phyloP scores from a whole-genome alignment of 371 early-diverging fungal genomes.

The Mortierella sp. region DNA sequence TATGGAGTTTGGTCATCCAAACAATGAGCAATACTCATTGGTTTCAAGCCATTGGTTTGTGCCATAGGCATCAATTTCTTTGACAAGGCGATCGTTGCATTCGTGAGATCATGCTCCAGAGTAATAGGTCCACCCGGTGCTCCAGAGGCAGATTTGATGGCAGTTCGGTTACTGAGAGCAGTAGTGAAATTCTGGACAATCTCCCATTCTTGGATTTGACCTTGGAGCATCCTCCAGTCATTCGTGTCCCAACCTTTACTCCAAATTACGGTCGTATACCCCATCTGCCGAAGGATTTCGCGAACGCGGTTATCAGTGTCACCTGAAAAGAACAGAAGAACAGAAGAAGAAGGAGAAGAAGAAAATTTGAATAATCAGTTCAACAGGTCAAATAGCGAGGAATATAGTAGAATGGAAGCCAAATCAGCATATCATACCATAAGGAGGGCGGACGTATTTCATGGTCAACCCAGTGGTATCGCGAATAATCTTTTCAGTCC shows the following conservation, averaged over 20 bases:
- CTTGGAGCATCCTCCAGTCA: slow-evolving; percentile 54
- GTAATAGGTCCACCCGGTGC: slow-evolving; percentile 43
- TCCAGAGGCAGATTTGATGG: slow-evolving; percentile 22
- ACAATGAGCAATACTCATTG: slow-evolving; percentile 44
- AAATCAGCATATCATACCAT: slow-evolving; percentile 33
- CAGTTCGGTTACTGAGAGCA: background rate
- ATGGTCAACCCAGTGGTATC: slow-evolving; percentile 61
- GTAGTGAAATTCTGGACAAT: slow-evolving; percentile 23
- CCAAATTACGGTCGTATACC: slow-evolving; percentile 63
- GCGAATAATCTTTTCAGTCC: slow-evolving; percentile 74
- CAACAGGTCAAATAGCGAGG: no score
- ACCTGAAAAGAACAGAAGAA: slow-evolving; percentile 35
- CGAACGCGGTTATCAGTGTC: slow-evolving; percentile 77
- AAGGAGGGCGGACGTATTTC: slow-evolving; percentile 57
- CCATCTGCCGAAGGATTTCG: slow-evolving; percentile 65
- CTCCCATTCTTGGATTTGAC: slow-evolving; percentile 26
- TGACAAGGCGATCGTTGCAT: slow-evolving; percentile 32
- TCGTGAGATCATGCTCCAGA: slow-evolving; percentile 48
- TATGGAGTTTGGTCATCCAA: slow-evolving; percentile 28
- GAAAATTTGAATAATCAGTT: background rate
- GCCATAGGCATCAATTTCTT: slow-evolving; percentile 42
- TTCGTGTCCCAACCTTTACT: slow-evolving; percentile 54
- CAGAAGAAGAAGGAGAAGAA: background rate
- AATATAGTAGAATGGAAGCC: background rate
- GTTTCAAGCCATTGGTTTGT: slow-evolving; percentile 20